These are phyloP conservation scores for Saccharomycopsis sp. DNA, from an alignment of 805 yeast species.

Conservation along the genomic window DNA sequence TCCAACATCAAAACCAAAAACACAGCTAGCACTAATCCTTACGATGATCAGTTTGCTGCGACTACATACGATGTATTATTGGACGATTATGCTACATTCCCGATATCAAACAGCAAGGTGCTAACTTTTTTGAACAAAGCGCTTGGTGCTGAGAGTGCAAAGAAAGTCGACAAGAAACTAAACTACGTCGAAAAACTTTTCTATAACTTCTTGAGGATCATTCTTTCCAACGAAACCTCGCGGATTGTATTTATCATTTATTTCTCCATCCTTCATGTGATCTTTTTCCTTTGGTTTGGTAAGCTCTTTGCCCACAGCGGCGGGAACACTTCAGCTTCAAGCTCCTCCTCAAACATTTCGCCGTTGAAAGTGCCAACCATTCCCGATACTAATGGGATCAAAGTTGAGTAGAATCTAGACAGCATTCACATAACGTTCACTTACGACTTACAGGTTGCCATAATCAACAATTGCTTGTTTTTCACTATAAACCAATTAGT, in stretches of 20 bases:
- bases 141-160: slow-evolving; percentile 71
- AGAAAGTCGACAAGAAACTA: slow-evolving; percentile 62
- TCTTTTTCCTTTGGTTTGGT: neutral
- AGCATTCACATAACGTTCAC: neutral
- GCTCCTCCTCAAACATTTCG: slow-evolving; percentile 29
- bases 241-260: slow-evolving; percentile 68
- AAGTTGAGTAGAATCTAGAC: neutral
- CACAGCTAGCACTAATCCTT: slow-evolving; percentile 22
- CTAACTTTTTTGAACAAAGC: slow-evolving; percentile 75
- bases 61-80: slow-evolving; percentile 21
- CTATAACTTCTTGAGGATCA: slow-evolving; percentile 61
- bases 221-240: slow-evolving; percentile 67
- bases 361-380: neutral
- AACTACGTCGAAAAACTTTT: slow-evolving; percentile 77
- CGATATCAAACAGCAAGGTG: slow-evolving; percentile 62
- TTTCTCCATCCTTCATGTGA: slow-evolving; percentile 60
- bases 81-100: slow-evolving; percentile 43
- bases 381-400: slow-evolving; percentile 1
- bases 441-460: too few relatives aligned
- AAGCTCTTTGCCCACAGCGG: neutral
- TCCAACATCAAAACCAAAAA: slow-evolving; percentile 22
- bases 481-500: too few relatives aligned
- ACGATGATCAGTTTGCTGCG: slow-evolving; percentile 27
- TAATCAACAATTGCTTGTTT: too few relatives aligned
- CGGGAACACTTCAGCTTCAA: neutral